Conservation (phyloP, 1,284 basidiomycete species). For the Xerocomus amazonicus region DNA sequence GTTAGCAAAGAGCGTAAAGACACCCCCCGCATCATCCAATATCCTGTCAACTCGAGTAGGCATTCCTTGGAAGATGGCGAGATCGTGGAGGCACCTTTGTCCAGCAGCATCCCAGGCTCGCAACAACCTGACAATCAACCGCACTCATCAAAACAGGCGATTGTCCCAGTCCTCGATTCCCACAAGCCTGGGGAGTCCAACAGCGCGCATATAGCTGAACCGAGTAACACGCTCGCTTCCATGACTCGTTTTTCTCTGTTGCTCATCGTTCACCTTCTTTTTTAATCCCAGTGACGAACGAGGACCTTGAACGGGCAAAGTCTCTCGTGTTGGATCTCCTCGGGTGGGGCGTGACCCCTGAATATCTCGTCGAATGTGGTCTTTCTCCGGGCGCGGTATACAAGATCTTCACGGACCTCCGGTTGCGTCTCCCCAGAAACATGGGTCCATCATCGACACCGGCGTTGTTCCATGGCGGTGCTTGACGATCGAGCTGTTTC, state of each 20-base stretch:
- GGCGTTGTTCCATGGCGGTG: too few species aligned
- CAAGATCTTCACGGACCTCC: constrained; percentile 40
- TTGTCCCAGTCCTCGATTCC: too few species aligned
- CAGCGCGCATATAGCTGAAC: neutral
- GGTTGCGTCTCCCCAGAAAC: constrained; percentile 33
- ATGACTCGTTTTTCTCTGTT: neutral
- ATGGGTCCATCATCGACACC: neutral
- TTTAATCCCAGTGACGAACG: constrained; percentile 29
- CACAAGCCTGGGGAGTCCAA: too few species aligned
- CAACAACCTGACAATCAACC: too few species aligned
- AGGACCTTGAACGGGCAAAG: constrained; percentile 38
- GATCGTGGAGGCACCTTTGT: too few species aligned
- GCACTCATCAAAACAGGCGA: too few species aligned
- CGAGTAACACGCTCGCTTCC: constrained; percentile 11
- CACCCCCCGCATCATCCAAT: too few species aligned
- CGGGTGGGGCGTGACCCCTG: constrained; percentile 39
- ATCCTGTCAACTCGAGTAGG: too few species aligned
- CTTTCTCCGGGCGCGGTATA: constrained; percentile 37
- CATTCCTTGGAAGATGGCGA: too few species aligned
- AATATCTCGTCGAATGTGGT: constrained; percentile 21
- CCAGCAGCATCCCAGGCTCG: too few species aligned
- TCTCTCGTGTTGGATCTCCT: constrained; percentile 42
- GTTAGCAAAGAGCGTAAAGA: too few species aligned
- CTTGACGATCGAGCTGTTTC: neutral
- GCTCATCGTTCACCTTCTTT: neutral